Evolutionary conservation across 225 moss, liverwort and hornwort species (phyloP).

Genomic region (Marchantia paleacea): DNA sequence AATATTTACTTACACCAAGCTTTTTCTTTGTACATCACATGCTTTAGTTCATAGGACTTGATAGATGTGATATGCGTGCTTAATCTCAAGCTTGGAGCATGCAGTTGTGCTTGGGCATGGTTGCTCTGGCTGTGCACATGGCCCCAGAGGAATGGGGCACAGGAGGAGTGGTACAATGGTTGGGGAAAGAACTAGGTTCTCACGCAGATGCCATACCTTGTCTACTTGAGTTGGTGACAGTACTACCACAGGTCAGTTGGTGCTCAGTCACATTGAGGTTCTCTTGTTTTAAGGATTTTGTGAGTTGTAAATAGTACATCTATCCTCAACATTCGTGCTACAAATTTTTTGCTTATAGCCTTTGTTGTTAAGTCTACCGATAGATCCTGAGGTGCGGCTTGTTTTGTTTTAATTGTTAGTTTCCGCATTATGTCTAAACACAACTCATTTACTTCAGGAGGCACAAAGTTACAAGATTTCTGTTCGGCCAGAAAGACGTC

Average conservation of each 20-base stretch:
- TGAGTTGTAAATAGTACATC: too few species aligned
- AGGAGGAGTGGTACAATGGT: slow-evolving; percentile 90
- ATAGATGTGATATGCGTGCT: neutral
- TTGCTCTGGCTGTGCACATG: slow-evolving; percentile 89
- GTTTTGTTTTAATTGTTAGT: too few species aligned
- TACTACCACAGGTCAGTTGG: slow-evolving; percentile 77
- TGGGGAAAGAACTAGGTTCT: slow-evolving; percentile 72
- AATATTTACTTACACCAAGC: neutral
- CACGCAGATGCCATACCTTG: slow-evolving; percentile 75
- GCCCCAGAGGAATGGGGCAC: slow-evolving; percentile 79
- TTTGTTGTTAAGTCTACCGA: too few species aligned
- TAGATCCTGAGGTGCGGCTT: too few species aligned
- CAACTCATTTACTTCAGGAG: slow-evolving; percentile 37
- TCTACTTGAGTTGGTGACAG: slow-evolving; percentile 87
- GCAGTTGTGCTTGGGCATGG: slow-evolving; percentile 95
- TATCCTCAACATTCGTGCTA: too few species aligned
- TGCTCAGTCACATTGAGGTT: neutral
- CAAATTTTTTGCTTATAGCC: too few species aligned
- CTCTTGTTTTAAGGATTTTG: neutral
- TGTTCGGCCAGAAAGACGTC: slow-evolving; percentile 83
- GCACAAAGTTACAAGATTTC: slow-evolving; percentile 91
- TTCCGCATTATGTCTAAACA: neutral
- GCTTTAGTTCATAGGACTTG: neutral
- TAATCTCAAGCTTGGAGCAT: slow-evolving; percentile 15
- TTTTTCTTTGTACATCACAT: neutral